phyloP scores from a whole-genome alignment of 2,329 filamentous ascomycete genomes.

The Pseudogymnoascus sp. region DNA sequence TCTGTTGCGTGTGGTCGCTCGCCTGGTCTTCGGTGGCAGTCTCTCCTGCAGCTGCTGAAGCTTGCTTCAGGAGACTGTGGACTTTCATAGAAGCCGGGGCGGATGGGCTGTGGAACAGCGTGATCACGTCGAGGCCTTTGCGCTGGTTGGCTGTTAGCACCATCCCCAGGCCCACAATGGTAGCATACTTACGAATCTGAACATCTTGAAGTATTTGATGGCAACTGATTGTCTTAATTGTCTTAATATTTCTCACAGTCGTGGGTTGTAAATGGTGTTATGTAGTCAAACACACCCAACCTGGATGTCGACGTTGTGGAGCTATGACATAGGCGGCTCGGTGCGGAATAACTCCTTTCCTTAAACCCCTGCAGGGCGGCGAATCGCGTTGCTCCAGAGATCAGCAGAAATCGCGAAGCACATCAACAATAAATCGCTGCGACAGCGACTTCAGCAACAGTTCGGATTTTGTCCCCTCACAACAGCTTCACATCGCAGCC shows the following conservation, averaged over 20 bases:
- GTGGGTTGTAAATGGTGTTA: constrained; percentile 1
- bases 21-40: constrained; percentile 68
- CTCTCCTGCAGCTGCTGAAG: constrained; percentile 59
- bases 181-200: constrained; percentile 26
- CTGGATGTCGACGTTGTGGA: constrained; percentile 1
- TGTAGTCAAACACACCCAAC: neutral
- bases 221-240: neutral
- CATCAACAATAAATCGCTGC: constrained; percentile 10
- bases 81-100: constrained; percentile 65
- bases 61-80: constrained; percentile 70
- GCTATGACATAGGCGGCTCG: constrained; percentile 10
- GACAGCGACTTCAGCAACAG: constrained; percentile 6
- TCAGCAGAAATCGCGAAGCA: constrained; percentile 10
- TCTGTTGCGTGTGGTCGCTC: constrained; percentile 54
- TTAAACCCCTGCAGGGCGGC: constrained; percentile 3
- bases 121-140: constrained; percentile 83
- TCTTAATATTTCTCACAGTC: neutral
- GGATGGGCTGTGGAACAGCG: constrained; percentile 85
- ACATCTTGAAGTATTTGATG: constrained; percentile 24
- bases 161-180: neutral
- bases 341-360: constrained; percentile 5
- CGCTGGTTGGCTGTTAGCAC: constrained; percentile 38
- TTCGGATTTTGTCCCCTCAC: neutral
- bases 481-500: neutral
- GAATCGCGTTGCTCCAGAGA: constrained; percentile 6